phyloP scores from a whole-genome alignment of 305 asterid species.

The Solanum hybrid region DNA sequence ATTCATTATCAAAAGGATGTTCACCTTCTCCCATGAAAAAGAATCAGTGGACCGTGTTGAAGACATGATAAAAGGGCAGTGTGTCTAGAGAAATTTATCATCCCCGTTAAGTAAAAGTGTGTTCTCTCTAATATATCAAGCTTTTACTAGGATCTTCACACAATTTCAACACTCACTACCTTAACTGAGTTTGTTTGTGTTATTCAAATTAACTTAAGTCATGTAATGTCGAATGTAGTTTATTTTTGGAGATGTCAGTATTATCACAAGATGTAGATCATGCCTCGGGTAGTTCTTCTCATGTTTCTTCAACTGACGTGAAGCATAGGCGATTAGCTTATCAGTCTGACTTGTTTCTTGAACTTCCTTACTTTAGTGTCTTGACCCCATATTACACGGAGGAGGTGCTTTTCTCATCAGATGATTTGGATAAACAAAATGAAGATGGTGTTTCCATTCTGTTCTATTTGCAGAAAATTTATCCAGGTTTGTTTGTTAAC shows the following conservation, averaged over 20 bases:
- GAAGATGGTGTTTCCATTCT: slow-evolving; percentile 99
- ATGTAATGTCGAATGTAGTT: background rate
- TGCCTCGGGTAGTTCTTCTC: background rate
- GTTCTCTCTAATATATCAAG: background rate
- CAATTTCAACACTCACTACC: background rate
- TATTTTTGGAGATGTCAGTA: background rate
- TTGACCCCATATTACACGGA: slow-evolving; percentile 92
- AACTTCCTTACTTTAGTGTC: slow-evolving; percentile 38
- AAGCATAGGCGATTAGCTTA: background rate
- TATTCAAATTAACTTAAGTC: background rate
- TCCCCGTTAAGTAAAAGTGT: background rate
- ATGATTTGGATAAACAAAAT: slow-evolving; percentile 78
- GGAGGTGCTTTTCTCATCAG: slow-evolving; percentile 92
- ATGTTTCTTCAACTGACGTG: background rate
- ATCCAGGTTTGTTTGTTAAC: slow-evolving; percentile 61
- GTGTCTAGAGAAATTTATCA: background rate
- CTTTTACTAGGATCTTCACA: background rate
- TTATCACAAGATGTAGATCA: background rate
- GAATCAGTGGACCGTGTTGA: background rate
- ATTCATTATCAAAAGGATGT: background rate
- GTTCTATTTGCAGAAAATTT: slow-evolving; percentile 92
- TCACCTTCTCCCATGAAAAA: background rate
- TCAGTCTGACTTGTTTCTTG: background rate
- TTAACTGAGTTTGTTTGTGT: background rate
- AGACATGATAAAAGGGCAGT: background rate